Evolutionary conservation across 257 asterid genomes (phyloP).

Genomic region (Vinca minor): DNA sequence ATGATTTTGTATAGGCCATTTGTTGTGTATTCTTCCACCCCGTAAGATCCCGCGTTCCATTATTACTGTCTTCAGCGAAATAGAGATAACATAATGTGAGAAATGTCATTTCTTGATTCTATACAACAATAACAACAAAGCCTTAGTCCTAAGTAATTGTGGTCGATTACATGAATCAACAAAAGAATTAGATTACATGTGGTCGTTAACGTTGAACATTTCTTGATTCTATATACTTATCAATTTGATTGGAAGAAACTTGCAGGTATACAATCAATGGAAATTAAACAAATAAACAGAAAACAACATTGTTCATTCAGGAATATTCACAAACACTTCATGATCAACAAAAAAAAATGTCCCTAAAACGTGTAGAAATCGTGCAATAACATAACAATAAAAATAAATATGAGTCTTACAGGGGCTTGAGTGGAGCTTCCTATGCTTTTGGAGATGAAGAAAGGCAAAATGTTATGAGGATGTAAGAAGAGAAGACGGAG

Average conservation of each 20-base stretch:
- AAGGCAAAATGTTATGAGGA: background rate
- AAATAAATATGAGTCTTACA: no score
- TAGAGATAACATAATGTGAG: background rate
- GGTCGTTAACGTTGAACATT: no score
- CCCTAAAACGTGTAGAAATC: background rate
- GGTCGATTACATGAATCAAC: no score
- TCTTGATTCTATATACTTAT: no score
- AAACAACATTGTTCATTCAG: background rate
- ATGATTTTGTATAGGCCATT: slow-evolving; percentile 2
- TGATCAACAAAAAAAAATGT: background rate
- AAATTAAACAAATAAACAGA: background rate
- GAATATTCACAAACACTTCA: slow-evolving; percentile 6
- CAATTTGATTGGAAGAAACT: background rate
- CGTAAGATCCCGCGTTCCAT: slow-evolving; percentile 11
- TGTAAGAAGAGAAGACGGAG: background rate
- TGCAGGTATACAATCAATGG: background rate
- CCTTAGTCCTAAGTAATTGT: no score
- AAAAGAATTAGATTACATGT: no score
- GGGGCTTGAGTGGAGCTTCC: background rate
- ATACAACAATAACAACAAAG: no score
- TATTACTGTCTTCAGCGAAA: background rate
- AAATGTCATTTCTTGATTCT: background rate
- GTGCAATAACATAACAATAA: background rate
- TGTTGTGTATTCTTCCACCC: background rate
- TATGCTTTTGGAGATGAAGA: background rate